Base-by-base conservation (phyloP, 1,139 yeast genomes). In the Pichia cactophila region DNA sequence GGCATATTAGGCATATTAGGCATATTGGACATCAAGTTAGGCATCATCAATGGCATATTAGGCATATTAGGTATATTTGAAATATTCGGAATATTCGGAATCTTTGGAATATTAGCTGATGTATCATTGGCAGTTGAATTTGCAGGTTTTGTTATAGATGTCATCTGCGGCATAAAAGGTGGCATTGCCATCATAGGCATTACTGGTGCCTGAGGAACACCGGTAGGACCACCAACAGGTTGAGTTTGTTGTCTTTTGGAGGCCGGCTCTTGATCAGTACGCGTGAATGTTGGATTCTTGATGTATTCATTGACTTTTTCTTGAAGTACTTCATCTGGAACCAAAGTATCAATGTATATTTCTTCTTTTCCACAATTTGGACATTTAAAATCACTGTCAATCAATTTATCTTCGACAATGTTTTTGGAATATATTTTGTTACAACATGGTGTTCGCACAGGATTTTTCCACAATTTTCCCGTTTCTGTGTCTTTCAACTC, bases 371-470 rank as follows among this genome's bases (percentile, higher is more conserved):
- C 79, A 69, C 98, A 92, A 55, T 81, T 83, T 10, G 97, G 97
- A 68, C 98, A 92, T 44, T 80, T 81, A 69, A 92, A 92, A 62
- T 92, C 97, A 50, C 81, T 78, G 41, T 87, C 96, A 50, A 92
- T 74, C 41, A 92, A 69, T 4, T 77, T 67, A 58, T 82, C 84
- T 62, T 92, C 97, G 54, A 92, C 81, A 53, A 75, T 69, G 6
- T 69, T 71, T 51, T 80, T 77, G 14, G 94, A 78, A 54, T 78
- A 80, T 0, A 75, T 65, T 46, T 71, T 76, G 23, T 71, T 68
- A 65, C 97, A 92, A 64, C 98, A 92, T 41, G 95, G 94, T 1
- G 96, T 89, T 66, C 73, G 79, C n/a, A 86, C 94, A 0, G 97
- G 96, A 33, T 80, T 72, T 28, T 68, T 73, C 63, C 88, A 73